A percentile compares a stretch with the other conserved stretches of the same genome.
Evolutionary conservation across 345 rosid species (phyloP).

Genomic region (Populus tremula): DNA sequence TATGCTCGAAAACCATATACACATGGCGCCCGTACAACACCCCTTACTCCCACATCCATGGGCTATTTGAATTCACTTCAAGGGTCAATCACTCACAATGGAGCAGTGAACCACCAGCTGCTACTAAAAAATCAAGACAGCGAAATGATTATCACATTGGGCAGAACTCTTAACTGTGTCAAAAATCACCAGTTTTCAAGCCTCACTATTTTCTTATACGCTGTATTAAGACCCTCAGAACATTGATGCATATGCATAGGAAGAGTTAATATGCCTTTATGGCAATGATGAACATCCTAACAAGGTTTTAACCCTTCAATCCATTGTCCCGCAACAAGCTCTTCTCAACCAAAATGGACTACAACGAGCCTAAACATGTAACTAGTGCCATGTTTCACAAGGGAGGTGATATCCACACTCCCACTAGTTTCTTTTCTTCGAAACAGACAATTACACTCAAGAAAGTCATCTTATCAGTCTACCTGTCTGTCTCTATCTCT

Average conservation of each 20-base stretch:
- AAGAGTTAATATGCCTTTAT: background rate
- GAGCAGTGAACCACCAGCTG: slow-evolving; percentile 17
- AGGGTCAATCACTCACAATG: slow-evolving; percentile 11
- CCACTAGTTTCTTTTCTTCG: too few relatives aligned
- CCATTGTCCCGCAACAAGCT: slow-evolving; percentile 16
- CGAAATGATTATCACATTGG: slow-evolving; percentile 2
- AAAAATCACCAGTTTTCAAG: slow-evolving; percentile 5
- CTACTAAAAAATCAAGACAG: slow-evolving; percentile 15
- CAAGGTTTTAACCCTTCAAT: slow-evolving; percentile 12
- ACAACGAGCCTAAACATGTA: background rate
- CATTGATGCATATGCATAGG: background rate
- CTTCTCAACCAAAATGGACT: background rate
- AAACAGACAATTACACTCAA: too few relatives aligned
- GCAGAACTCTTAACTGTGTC: background rate
- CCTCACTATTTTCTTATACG: background rate
- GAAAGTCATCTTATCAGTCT: too few relatives aligned
- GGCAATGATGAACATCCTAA: background rate
- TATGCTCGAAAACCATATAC: slow-evolving; percentile 5
- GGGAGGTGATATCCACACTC: too few relatives aligned
- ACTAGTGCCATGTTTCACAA: background rate
- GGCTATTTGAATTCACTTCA: slow-evolving; percentile 11
- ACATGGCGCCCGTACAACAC: background rate
- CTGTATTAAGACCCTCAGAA: slow-evolving; percentile 7
- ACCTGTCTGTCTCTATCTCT: too few relatives aligned
- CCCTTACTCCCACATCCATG: background rate